A percentile compares a stretch with the other conserved stretches of the same genome.
Evolutionary conservation across 306 rosid species (phyloP).

Genomic region (Cajanus cajan): DNA sequence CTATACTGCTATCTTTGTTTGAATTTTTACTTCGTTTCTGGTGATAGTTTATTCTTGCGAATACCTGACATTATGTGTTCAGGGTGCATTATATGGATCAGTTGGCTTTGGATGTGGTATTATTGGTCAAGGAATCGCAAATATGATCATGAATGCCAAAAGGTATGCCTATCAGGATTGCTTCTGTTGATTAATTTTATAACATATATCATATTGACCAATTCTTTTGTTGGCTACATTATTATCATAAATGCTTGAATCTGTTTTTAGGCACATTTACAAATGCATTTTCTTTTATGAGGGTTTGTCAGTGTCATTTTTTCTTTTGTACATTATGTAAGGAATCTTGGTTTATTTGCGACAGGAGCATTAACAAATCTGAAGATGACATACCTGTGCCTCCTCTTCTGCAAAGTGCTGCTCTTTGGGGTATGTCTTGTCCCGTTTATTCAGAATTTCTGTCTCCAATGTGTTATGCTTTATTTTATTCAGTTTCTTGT

Average conservation of each 20-base stretch:
- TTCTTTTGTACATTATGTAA: background rate
- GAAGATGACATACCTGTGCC: constrained; percentile 95
- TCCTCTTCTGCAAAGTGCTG: constrained; percentile 87
- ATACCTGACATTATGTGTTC: constrained; percentile 40
- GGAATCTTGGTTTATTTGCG: background rate
- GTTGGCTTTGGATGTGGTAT: constrained; percentile 97
- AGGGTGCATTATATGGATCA: constrained; percentile 87
- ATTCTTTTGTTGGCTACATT: constrained; percentile 12
- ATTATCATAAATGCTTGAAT: background rate
- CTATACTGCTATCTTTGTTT: background rate
- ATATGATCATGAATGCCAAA: constrained; percentile 87
- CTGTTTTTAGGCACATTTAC: background rate
- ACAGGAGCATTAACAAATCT: constrained; percentile 88
- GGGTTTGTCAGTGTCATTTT: background rate
- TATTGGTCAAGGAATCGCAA: constrained; percentile 95
- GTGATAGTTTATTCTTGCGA: background rate
- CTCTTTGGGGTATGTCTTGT: constrained; percentile 60
- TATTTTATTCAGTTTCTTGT: constrained; percentile 19
- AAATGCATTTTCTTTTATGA: background rate
- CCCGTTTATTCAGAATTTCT: background rate
- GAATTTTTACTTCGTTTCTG: constrained; percentile 9
- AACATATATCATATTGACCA: background rate
- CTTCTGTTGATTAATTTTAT: constrained; percentile 1
- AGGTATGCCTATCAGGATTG: constrained; percentile 44
- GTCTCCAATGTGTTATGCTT: background rate